Conservation (phyloP, 108 stramenopile genomes). For the Discostella pseudostelligera region DNA sequence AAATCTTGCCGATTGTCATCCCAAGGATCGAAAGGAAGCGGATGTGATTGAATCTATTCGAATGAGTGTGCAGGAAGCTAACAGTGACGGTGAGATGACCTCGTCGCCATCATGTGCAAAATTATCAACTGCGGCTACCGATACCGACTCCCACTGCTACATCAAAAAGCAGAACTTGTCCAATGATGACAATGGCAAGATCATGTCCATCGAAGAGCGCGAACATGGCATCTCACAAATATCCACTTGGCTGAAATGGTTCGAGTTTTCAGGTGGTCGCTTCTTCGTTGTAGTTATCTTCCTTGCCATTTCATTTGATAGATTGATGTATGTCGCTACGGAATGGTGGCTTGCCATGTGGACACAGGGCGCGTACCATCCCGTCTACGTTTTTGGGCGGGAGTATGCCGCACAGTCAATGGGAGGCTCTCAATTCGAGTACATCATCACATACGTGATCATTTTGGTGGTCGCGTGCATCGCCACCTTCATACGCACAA, state of each 20-base stretch:
- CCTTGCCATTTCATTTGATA: conserved; percentile 68
- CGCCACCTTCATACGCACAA: conserved; percentile 50
- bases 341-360: conserved; percentile 87
- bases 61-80: conserved; percentile 64
- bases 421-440: conserved; percentile 57
- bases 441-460: conserved; percentile 50
- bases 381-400: conserved; percentile 53
- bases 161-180: conserved; percentile 1
- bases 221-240: conserved; percentile 75
- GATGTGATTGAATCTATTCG: conserved; percentile 66
- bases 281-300: conserved; percentile 51
- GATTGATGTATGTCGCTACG: conserved; percentile 67
- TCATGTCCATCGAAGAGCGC: conserved; percentile 65
- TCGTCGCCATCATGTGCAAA: neutral
- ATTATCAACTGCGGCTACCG: neutral
- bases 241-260: conserved; percentile 79
- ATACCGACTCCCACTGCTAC: conserved; percentile 9
- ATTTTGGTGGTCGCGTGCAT: conserved; percentile 53
- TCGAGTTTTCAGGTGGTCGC: conserved; percentile 70
- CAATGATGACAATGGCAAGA: conserved; percentile 25
- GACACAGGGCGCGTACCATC: conserved; percentile 57
- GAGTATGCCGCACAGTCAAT: conserved; percentile 64
- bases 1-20: conserved; percentile 53
- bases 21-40: conserved; percentile 43
- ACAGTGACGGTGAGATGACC: conserved; percentile 3